Conservation (phyloP, 768 basidiomycete species). For the Suillus placidus region DNA sequence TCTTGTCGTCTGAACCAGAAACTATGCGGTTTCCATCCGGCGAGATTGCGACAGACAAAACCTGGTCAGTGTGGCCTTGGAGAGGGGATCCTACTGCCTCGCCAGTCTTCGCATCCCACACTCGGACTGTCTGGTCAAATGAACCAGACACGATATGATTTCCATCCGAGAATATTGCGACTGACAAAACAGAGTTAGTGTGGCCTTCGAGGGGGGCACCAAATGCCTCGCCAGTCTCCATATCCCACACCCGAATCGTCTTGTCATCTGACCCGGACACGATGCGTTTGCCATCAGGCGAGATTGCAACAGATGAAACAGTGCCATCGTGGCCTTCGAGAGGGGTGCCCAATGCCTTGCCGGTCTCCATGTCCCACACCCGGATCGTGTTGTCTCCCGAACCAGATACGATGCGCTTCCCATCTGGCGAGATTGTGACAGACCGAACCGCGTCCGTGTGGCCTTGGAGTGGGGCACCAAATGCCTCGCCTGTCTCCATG, state of each 20-base stretch:
- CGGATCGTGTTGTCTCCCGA: conserved; percentile 1
- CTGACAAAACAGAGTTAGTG: not conserved
- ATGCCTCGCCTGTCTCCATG: not conserved
- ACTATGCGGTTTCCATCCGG: not conserved
- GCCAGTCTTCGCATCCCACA: not conserved
- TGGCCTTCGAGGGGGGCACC: not conserved
- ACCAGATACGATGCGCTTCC: conserved; percentile 5
- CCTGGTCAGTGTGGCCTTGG: not conserved
- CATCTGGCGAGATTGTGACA: conserved; percentile 5
- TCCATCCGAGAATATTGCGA: not conserved
- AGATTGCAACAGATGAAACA: conserved; percentile 14
- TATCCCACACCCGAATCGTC: conserved; percentile 5
- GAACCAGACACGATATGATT: not conserved
- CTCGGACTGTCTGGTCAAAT: not conserved
- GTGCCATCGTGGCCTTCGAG: conserved; percentile 4
- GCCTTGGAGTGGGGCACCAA: not conserved
- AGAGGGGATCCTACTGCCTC: not conserved
- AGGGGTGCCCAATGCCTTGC: not conserved
- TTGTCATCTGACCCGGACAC: not conserved
- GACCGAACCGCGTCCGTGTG: not conserved
- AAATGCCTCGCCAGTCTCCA: not conserved
- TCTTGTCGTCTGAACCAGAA: not conserved
- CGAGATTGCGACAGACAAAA: not conserved
- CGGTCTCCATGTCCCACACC: conserved; percentile 8
- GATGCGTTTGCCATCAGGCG: too few species aligned